Evolutionary conservation across 352 stramenopile genomes (phyloP), one percentile per base, ranked within the genome.

Genomic region (Globisporangium parvum): DNA sequence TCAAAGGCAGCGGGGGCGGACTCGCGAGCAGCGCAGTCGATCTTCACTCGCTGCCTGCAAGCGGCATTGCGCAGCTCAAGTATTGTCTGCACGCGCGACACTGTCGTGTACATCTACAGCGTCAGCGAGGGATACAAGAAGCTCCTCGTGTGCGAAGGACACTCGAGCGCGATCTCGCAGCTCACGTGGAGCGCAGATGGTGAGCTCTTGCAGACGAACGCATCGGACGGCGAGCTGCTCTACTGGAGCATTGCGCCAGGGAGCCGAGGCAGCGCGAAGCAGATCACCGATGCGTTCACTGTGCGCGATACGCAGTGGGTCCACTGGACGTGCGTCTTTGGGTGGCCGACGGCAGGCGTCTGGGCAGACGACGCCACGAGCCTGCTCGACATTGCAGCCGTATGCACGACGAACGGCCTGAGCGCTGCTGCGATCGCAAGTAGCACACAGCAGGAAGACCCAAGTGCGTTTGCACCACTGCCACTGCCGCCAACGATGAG

Each of bases 111-210:
- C 53, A 65, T 90, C 14, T 85, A 73, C 42, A 71, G 85, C 31
- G 57, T 76, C 14, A 18, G 31, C 2, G 72, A 75, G 9, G 59
- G 57, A 11, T 88, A 87, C 67, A 85, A 80, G 59, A 77, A 73
- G 24, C 42, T 88, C 10, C 67, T 80, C 55, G 67, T 86, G 14
- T 88, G 77, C 40, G 77, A 88, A 64, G 80, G 88, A 18, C 86
- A 96, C 67, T 86, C 92, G 44, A 88, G 84, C 33, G 73, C 70
- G 45, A 69, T 96, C 41, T 73, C 70, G 1, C 78, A 95, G 59
- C 69, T 98, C 39, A 95, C 96, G 37, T 98, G 94, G 72, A 96
- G 74, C 44, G 66, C 40, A 10, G 85, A 96, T 14, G 71, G 75
- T 4, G 77, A 83, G 33, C 85, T 94, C 28, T 46, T 98, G 2